phyloP scores from a whole-genome alignment of 1,139 yeast species.

The Casaregolazyma lundiana region DNA sequence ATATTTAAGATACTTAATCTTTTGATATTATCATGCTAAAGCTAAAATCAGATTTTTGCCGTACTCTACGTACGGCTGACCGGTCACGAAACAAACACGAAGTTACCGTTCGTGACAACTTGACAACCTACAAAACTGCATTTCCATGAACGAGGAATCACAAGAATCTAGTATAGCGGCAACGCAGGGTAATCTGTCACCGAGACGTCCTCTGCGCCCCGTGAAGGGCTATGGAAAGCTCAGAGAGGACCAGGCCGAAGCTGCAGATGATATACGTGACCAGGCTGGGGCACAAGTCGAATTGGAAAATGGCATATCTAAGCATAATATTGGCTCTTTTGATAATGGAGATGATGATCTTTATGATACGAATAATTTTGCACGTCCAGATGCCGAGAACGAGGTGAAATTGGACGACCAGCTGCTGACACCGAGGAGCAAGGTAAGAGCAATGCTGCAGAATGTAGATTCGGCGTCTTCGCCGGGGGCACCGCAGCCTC shows the following conservation, averaged over 20 bases:
- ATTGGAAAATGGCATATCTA: not conserved
- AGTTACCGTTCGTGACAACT: not conserved
- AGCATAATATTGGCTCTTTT: not conserved
- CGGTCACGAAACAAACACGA: not conserved
- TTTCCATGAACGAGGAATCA: not conserved
- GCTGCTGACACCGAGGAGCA: conserved; percentile 5
- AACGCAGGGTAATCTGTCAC: not conserved
- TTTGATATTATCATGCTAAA: no score
- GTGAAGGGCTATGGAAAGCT: not conserved
- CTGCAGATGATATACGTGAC: no score
- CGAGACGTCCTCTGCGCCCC: not conserved
- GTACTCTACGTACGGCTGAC: not conserved
- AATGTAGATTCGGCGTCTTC: not conserved
- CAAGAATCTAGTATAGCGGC: not conserved
- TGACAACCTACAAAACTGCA: not conserved
- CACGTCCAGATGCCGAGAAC: not conserved
- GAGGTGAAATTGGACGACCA: not conserved
- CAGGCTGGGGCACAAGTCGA: not conserved
- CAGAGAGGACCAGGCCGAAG: not conserved
- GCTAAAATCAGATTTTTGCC: not conserved
- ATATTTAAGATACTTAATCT: no score
- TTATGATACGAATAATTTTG: not conserved
- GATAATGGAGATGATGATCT: not conserved
- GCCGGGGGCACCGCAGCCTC: not conserved
- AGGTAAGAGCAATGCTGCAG: conserved; percentile 5